These are phyloP conservation scores for Astrocystis sublimbata DNA, from an alignment of 495 filamentous ascomycete species.

Conservation along the genomic window DNA sequence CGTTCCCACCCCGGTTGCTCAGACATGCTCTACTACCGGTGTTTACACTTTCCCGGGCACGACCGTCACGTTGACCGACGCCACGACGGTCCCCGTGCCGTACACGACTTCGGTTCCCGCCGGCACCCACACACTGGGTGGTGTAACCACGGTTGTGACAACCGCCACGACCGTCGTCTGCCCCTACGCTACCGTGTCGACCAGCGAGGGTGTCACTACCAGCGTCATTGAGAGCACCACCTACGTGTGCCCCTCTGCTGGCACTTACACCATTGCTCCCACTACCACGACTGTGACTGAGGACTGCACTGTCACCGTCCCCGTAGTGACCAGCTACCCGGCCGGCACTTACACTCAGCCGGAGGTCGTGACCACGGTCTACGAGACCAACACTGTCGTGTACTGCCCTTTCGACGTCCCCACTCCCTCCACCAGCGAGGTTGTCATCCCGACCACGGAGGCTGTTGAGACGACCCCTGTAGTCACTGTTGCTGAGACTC, in stretches of 20 bases:
- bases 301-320: conserved; percentile 62
- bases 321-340: conserved; percentile 62
- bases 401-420: conserved; percentile 68
- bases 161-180: conserved; percentile 70
- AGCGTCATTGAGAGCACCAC: conserved; percentile 71
- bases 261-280: conserved; percentile 80
- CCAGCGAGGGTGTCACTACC: conserved; percentile 63
- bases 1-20: conserved; percentile 66
- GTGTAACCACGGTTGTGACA: conserved; percentile 73
- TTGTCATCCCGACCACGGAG: conserved; percentile 30
- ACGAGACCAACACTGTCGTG: conserved; percentile 66
- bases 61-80: conserved; percentile 65
- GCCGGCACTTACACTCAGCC: conserved; percentile 75
- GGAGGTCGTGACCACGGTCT: conserved; percentile 66
- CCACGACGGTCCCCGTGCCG: conserved; percentile 66
- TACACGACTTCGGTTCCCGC: conserved; percentile 61
- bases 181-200: conserved; percentile 69
- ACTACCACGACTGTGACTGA: conserved; percentile 60
- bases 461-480: conserved; percentile 3
- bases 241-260: conserved; percentile 75
- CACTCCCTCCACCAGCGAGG: conserved; percentile 30
- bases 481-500: conserved; percentile 10
- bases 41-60: conserved; percentile 79
- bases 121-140: conserved; percentile 72
- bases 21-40: conserved; percentile 70